Evolutionary conservation across 2,329 filamentous ascomycete species (phyloP), one percentile per base, ranked within the genome.

Genomic region (Juglanconis oblonga): DNA sequence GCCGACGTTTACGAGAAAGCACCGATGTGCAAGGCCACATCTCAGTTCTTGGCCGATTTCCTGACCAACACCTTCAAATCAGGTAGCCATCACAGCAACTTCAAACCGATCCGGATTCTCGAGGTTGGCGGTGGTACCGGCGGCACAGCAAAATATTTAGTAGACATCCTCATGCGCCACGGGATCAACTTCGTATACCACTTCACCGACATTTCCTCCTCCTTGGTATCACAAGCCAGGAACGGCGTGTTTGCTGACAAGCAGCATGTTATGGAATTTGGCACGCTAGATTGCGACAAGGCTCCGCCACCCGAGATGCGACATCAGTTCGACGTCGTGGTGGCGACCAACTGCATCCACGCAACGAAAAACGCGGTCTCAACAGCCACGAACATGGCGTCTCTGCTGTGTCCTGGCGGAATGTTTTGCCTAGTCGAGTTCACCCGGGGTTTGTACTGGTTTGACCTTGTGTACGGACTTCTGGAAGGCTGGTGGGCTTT

Each of bases 41-140:
- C 53, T 0, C 49, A 64, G 4, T 70, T 66, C 24, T 50, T 72
- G n/a, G n/a, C n/a, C n/a, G n/a, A n/a, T n/a, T n/a, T n/a, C n/a
- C n/a, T n/a, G n/a, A n/a, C n/a, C n/a, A n/a, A n/a, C n/a, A n/a
- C n/a, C n/a, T n/a, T n/a, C n/a, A n/a, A n/a, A n/a, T n/a, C n/a
- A n/a, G n/a, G n/a, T n/a, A n/a, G n/a, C n/a, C n/a, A n/a, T n/a
- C n/a, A n/a, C n/a, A n/a, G n/a, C n/a, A n/a, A n/a, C n/a, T n/a
- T n/a, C n/a, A n/a, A n/a, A n/a, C n/a, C n/a, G n/a, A 62, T 77
- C 17, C 66, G 69, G 3, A 74, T 80, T 42, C 69, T 81, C 54
- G 77, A 80, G 64, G 61, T 79, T 6, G 77, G 78, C 0, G 76
- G 71, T 0, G 77, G 77, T 13, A 78, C 76, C 0, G 77, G 78